Conservation (phyloP, 495 filamentous ascomycete species). For the Cenococcum geophilum region DNA sequence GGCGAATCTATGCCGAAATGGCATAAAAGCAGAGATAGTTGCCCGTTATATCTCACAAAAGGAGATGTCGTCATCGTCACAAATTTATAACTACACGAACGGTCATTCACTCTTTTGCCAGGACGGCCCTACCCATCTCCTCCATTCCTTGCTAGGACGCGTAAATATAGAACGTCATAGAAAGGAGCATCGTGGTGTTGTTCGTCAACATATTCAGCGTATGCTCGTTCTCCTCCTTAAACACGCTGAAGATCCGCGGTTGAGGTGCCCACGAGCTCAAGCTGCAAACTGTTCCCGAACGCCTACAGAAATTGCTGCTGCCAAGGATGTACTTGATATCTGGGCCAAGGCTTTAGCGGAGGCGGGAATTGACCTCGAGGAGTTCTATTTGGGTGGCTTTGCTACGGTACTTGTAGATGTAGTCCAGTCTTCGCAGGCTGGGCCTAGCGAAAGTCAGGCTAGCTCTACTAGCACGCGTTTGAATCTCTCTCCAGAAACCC, state of each 20-base stretch:
- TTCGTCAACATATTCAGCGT: background rate
- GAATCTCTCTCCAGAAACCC: too few relatives aligned
- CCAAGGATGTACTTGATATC: background rate
- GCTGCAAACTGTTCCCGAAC: background rate
- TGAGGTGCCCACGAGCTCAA: background rate
- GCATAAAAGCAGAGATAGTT: background rate
- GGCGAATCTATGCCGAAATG: background rate
- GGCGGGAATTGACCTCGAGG: background rate
- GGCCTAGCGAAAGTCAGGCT: too few relatives aligned
- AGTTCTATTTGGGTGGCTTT: too few relatives aligned
- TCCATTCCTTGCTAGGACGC: background rate
- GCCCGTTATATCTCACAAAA: background rate
- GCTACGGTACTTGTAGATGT: too few relatives aligned
- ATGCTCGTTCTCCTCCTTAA: background rate
- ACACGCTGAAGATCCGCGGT: background rate
- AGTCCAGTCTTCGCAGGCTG: too few relatives aligned
- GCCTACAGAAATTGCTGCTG: background rate
- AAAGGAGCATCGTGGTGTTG: background rate
- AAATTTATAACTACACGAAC: background rate
- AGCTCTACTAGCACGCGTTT: too few relatives aligned
- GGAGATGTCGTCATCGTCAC: background rate
- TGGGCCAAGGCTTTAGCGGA: background rate
- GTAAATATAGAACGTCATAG: background rate
- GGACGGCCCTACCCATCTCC: background rate
- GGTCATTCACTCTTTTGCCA: background rate